Conservation (phyloP, 2,329 filamentous ascomycete species). For the Xylaria multiplex region DNA sequence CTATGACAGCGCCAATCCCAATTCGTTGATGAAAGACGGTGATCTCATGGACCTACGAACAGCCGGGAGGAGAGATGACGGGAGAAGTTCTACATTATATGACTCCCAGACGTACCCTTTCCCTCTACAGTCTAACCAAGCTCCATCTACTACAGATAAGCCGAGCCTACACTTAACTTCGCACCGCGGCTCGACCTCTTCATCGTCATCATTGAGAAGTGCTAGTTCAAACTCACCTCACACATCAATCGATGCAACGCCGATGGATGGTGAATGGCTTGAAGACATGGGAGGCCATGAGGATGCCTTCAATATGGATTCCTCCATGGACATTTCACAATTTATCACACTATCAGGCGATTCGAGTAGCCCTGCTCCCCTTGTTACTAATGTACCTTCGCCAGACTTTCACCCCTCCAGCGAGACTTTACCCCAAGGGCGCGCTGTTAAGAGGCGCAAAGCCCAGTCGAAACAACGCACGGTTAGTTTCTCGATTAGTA, state of each 20-base stretch:
- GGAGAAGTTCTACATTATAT: slow-evolving; percentile 14
- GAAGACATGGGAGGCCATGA: slow-evolving; percentile 35
- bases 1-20: slow-evolving; percentile 50
- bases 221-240: slow-evolving; percentile 44
- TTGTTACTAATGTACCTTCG: slow-evolving; percentile 35
- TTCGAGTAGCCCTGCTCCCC: slow-evolving; percentile 64
- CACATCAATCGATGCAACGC: slow-evolving; percentile 45
- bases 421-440: slow-evolving; percentile 36
- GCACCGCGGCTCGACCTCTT: slow-evolving; percentile 49
- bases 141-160: slow-evolving; percentile 4
- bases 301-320: slow-evolving; percentile 41
- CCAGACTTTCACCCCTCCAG: slow-evolving; percentile 33
- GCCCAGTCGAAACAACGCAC: slow-evolving; percentile 44
- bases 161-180: slow-evolving; percentile 38
- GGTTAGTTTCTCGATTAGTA: slow-evolving; percentile 38
- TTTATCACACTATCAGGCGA: slow-evolving; percentile 69
- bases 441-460: slow-evolving; percentile 45
- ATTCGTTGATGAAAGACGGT: slow-evolving; percentile 43
- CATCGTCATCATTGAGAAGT: slow-evolving; percentile 44
- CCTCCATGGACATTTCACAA: slow-evolving; percentile 45
- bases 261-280: slow-evolving; percentile 40
- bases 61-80: slow-evolving; percentile 6
- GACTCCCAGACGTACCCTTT: background rate
- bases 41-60: slow-evolving; percentile 46
- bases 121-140: slow-evolving; percentile 7